Percentiles rank a stretch among this genome's conserved stretches.
Evolutionary conservation across 73 alveolate genomes (phyloP).

Genomic region (Stentor coeruleus): DNA sequence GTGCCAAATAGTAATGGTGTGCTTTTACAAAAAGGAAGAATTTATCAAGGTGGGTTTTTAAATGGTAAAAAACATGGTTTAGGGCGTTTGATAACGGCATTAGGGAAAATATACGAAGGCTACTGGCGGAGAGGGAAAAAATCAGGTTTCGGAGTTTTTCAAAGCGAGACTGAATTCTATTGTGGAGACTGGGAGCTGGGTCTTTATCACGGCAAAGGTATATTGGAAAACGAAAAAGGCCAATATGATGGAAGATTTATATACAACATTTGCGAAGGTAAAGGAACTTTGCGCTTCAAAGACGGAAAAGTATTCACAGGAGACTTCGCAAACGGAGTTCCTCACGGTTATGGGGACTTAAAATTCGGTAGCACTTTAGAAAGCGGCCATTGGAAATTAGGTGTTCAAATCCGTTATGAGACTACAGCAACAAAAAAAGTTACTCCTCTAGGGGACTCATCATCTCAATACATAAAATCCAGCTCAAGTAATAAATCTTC

Average conservation of each 20-base stretch:
- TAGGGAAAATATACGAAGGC: slow-evolving; percentile 29
- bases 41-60: slow-evolving; percentile 15
- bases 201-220: background rate
- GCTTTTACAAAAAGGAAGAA: slow-evolving; percentile 28
- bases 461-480: background rate
- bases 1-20: background rate
- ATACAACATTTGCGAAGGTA: background rate
- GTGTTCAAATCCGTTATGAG: background rate
- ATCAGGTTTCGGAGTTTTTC: slow-evolving; percentile 26
- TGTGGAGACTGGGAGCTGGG: background rate
- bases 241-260: background rate
- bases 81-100: background rate
- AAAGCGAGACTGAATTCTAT: background rate
- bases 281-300: background rate
- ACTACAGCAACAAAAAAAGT: background rate
- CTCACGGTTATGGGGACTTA: slow-evolving; percentile 5
- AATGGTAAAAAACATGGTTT: slow-evolving; percentile 11
- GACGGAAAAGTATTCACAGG: background rate
- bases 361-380: background rate
- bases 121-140: slow-evolving; percentile 38
- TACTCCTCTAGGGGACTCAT: background rate
- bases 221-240: background rate
- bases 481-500: background rate
- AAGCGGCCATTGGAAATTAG: background rate
- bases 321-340: background rate